A percentile compares a stretch with the other conserved stretches of the same genome.
phyloP scores from a whole-genome alignment of 2,329 filamentous ascomycete genomes.

The Anisogramma anomala region DNA sequence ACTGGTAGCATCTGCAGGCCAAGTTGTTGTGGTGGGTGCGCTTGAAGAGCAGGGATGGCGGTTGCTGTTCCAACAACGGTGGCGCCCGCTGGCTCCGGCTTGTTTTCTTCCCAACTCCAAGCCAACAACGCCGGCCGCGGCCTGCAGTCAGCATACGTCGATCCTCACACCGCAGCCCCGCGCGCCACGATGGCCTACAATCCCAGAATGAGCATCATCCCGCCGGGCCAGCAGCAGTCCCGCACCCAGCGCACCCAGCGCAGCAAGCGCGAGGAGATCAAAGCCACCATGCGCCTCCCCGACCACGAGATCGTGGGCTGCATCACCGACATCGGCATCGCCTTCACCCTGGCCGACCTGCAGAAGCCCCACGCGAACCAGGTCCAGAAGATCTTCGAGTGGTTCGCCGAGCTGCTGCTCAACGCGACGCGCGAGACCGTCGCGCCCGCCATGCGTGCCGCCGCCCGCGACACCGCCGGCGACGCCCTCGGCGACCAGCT shows the following conservation, averaged over 20 bases:
- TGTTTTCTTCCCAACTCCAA: neutral
- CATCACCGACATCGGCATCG: conserved; percentile 92
- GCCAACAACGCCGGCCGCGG: neutral
- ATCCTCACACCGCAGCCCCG: neutral
- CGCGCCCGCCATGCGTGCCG: conserved; percentile 88
- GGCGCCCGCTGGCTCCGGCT: neutral
- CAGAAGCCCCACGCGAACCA: conserved; percentile 89
- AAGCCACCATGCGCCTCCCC: conserved; percentile 48
- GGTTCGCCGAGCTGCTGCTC: conserved; percentile 88
- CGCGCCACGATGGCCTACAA: conserved; percentile 43
- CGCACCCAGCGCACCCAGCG: conserved; percentile 29
- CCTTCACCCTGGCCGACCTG: conserved; percentile 74
- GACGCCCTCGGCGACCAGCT: conserved; percentile 62
- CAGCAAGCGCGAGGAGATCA: conserved; percentile 48
- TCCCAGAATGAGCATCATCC: conserved; percentile 49
- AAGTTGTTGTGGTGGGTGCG: no score
- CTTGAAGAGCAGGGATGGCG: no score
- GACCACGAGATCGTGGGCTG: conserved; percentile 85
- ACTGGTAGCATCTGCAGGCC: no score
- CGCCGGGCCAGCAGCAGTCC: conserved; percentile 38
- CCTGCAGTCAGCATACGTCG: neutral
- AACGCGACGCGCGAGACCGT: conserved; percentile 89
- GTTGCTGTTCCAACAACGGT: neutral
- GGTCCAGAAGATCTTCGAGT: conserved; percentile 96
- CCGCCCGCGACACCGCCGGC: conserved; percentile 75